A percentile compares a stretch with the other conserved stretches of the same genome.
phyloP scores from a whole-genome alignment of 306 rosid species.

The Heteromeles arbutifolia region DNA sequence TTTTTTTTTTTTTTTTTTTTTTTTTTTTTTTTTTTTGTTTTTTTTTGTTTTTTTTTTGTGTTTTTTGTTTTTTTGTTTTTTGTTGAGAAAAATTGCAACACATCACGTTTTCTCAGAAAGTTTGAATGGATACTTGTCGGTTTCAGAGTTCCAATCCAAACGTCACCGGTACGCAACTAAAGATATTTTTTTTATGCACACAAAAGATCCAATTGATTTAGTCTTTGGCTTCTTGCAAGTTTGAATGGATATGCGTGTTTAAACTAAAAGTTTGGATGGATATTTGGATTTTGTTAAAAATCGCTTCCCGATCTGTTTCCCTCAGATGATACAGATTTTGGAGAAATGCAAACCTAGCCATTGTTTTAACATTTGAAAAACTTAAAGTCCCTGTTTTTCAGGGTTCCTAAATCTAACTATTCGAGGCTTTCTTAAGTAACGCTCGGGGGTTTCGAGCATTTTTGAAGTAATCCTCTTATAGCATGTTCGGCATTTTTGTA shows the following conservation, averaged over 20 bases:
- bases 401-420: no score
- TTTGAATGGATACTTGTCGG: not conserved
- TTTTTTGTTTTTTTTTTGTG: not conserved
- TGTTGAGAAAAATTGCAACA: not conserved
- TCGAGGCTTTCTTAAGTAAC: no score
- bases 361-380: no score
- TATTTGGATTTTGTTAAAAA: not conserved
- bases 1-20: not conserved
- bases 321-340: not conserved
- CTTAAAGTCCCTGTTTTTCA: not conserved
- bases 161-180: not conserved
- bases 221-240: not conserved
- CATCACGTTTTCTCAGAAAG: not conserved
- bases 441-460: no score
- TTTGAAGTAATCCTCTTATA: no score
- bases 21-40: not conserved
- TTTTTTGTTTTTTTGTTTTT: not conserved
- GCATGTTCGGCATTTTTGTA: not conserved
- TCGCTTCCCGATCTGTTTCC: not conserved
- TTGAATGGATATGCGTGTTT: not conserved
- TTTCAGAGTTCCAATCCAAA: not conserved
- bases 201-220: not conserved
- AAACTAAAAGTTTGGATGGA: not conserved
- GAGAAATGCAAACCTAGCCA: no score
- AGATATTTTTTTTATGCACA: not conserved